A percentile compares a stretch with the other conserved stretches of the same genome.
These are phyloP conservation scores for Aspergillus fructus DNA, from an alignment of 2,329 filamentous ascomycete genomes.

Conservation along the genomic window DNA sequence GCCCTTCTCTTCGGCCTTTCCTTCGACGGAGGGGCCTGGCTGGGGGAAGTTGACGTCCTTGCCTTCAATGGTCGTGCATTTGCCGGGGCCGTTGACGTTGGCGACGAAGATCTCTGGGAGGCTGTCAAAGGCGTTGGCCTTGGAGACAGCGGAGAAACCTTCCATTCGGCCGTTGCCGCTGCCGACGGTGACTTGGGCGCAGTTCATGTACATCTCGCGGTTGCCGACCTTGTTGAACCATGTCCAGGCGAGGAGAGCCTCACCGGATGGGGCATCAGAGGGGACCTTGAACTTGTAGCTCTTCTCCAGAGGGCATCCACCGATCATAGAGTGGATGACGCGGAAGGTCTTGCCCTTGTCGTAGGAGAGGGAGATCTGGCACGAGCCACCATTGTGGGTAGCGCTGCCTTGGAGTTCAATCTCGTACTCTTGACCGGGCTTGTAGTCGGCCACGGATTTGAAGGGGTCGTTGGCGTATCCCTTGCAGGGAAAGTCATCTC, in stretches of 20 bases:
- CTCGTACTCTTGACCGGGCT: slow-evolving; percentile 61
- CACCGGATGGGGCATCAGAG: slow-evolving; percentile 56
- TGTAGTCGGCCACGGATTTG: slow-evolving; percentile 59
- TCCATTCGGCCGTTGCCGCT: slow-evolving; percentile 13
- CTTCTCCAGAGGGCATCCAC: slow-evolving; percentile 53
- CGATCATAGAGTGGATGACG: slow-evolving; percentile 64
- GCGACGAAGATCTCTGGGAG: slow-evolving; percentile 71
- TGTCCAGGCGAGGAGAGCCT: slow-evolving; percentile 71
- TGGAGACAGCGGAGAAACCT: slow-evolving; percentile 12
- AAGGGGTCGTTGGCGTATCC: slow-evolving; percentile 58
- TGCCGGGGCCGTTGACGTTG: slow-evolving; percentile 57
- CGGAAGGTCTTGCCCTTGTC: slow-evolving; percentile 69
- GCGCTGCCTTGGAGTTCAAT: slow-evolving; percentile 65
- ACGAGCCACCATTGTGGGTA: slow-evolving; percentile 69
- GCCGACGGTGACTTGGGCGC: slow-evolving; percentile 66
- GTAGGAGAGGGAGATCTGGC: slow-evolving; percentile 73
- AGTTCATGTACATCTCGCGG: slow-evolving; percentile 87
- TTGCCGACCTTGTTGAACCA: slow-evolving; percentile 77
- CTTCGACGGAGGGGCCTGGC: slow-evolving; percentile 58
- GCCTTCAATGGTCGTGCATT: slow-evolving; percentile 59
- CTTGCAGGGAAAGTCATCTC: slow-evolving; percentile 75
- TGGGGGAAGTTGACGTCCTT: slow-evolving; percentile 64
- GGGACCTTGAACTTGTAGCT: slow-evolving; percentile 68
- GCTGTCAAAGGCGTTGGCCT: slow-evolving; percentile 44
- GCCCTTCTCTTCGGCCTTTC: slow-evolving; percentile 34